These are phyloP conservation scores for Hypoxylon trugodes DNA, from an alignment of 495 filamentous ascomycete genomes.

Conservation along the genomic window DNA sequence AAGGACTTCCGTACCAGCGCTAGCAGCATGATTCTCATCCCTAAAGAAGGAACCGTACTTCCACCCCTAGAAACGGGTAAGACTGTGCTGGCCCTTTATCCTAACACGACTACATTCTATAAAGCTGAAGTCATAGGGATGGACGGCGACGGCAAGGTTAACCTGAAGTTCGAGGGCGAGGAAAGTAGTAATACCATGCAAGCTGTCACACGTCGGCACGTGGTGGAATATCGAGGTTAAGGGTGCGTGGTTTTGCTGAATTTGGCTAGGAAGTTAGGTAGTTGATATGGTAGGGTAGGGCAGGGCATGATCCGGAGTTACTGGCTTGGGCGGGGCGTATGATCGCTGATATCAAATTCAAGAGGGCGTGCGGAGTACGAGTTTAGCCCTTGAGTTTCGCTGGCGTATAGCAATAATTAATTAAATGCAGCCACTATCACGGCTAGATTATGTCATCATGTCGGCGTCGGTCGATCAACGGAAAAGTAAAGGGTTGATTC, in stretches of 20 bases:
- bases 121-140: constrained; percentile 89
- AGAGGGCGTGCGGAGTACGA: not conserved
- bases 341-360: not conserved
- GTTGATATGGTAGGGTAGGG: too few relatives aligned
- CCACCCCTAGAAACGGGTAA: constrained; percentile 79
- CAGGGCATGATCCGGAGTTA: constrained; percentile 18
- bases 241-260: constrained; percentile 46
- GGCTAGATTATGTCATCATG: not conserved
- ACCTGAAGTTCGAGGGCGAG: constrained; percentile 85
- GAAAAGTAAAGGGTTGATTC: too few relatives aligned
- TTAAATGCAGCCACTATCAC: not conserved
- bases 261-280: not conserved
- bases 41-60: constrained; percentile 65
- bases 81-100: constrained; percentile 83
- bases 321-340: not conserved
- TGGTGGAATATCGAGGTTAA: constrained; percentile 70
- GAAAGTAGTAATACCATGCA: constrained; percentile 81
- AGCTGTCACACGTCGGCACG: constrained; percentile 79
- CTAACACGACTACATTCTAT: constrained; percentile 96
- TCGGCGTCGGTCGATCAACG: too few relatives aligned
- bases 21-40: constrained; percentile 82
- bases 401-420: too few relatives aligned
- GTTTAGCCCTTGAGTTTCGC: too few relatives aligned
- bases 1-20: constrained; percentile 82
- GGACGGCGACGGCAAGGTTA: constrained; percentile 60